phyloP scores from a whole-genome alignment of 2,329 filamentous ascomycete species.

The Tolypocladium sp. region DNA sequence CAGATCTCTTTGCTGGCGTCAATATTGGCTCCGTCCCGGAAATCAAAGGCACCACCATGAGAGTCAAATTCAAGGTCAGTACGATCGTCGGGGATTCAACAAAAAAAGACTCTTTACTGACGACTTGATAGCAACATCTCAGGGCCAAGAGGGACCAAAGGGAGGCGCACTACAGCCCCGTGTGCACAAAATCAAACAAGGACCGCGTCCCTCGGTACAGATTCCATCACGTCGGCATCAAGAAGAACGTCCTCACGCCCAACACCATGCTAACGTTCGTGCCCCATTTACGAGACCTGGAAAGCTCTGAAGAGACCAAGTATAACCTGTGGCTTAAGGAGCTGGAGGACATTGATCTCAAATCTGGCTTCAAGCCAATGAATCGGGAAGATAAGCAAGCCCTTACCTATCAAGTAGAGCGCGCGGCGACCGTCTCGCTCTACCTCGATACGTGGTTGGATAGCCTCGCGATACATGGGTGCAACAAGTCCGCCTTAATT shows the following conservation, averaged over 20 bases:
- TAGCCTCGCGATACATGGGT: conserved; percentile 38
- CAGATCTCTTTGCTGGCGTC: conserved; percentile 39
- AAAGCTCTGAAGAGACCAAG: conserved; percentile 44
- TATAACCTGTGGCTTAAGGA: conserved; percentile 49
- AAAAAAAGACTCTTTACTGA: conserved; percentile 5
- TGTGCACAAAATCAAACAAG: conserved; percentile 39
- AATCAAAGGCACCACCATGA: conserved; percentile 31
- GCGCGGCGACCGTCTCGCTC: conserved; percentile 39
- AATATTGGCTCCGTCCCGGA: conserved; percentile 24
- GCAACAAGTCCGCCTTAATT: conserved; percentile 42
- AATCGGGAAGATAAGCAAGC: conserved; percentile 41
- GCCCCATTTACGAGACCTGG: conserved; percentile 48
- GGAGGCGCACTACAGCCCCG: conserved; percentile 29
- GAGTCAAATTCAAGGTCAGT: conserved; percentile 41
- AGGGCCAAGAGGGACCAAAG: conserved; percentile 35
- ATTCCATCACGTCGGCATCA: conserved; percentile 51
- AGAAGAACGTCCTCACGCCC: conserved; percentile 49
- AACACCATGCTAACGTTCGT: conserved; percentile 53
- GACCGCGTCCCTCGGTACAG: conserved; percentile 47
- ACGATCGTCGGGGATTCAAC: too few species aligned
- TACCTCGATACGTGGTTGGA: conserved; percentile 47
- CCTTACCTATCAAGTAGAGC: conserved; percentile 41
- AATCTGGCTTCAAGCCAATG: conserved; percentile 47
- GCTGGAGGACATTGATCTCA: conserved; percentile 46
- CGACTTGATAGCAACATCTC: conserved; percentile 28